phyloP scores from a whole-genome alignment of 2,329 filamentous ascomycete genomes.

The Myriangium duriaei region DNA sequence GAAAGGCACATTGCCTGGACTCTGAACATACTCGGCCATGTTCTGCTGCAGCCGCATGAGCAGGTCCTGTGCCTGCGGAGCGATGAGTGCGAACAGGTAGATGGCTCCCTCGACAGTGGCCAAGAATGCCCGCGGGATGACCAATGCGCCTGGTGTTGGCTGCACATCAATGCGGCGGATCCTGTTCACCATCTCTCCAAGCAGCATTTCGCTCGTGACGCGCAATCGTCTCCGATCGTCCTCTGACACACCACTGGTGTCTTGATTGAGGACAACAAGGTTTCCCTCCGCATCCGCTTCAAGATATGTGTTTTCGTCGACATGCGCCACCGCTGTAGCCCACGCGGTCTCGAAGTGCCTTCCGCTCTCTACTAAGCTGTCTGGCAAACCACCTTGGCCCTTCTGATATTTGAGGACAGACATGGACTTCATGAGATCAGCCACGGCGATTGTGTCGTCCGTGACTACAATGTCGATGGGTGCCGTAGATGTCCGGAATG shows the following conservation, averaged over 20 bases:
- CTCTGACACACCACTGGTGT: slow-evolving; percentile 57
- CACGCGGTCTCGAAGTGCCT: slow-evolving; percentile 73
- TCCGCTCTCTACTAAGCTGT: slow-evolving; percentile 58
- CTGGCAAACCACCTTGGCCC: slow-evolving; percentile 39
- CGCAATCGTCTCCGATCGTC: slow-evolving; percentile 62
- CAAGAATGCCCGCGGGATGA: slow-evolving; percentile 74
- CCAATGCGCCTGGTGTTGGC: slow-evolving; percentile 49
- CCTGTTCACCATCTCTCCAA: slow-evolving; percentile 88
- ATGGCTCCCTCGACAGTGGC: slow-evolving; percentile 86
- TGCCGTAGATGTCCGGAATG: slow-evolving; percentile 70
- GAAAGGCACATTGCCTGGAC: slow-evolving; percentile 64
- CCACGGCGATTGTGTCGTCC: slow-evolving; percentile 65
- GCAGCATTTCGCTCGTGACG: slow-evolving; percentile 65
- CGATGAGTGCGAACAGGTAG: slow-evolving; percentile 76
- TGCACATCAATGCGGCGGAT: slow-evolving; percentile 64
- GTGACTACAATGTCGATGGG: slow-evolving; percentile 69
- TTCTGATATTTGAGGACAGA: slow-evolving; percentile 61
- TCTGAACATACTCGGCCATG: slow-evolving; percentile 53
- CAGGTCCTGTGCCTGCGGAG: slow-evolving; percentile 58
- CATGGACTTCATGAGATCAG: slow-evolving; percentile 88
- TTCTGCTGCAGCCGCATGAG: slow-evolving; percentile 68
- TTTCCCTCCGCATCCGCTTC: slow-evolving; percentile 83
- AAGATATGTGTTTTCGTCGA: slow-evolving; percentile 65
- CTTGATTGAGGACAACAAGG: slow-evolving; percentile 64
- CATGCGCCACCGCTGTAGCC: slow-evolving; percentile 63